phyloP scores from a whole-genome alignment of 345 rosid genomes.

The Chamaenerion angustifolium region DNA sequence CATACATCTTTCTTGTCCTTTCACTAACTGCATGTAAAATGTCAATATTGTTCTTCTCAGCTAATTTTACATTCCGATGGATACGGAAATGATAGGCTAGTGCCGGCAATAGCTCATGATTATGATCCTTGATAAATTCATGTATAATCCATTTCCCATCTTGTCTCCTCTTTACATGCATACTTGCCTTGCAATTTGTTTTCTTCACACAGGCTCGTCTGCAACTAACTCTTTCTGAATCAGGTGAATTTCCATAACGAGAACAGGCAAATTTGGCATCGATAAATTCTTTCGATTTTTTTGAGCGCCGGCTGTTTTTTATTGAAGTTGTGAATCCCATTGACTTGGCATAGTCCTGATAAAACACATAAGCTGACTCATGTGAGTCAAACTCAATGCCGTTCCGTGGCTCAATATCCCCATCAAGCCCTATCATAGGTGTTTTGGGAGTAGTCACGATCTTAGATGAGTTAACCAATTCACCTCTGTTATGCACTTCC shows the following conservation, averaged over 20 bases:
- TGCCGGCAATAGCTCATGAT: conserved; percentile 42
- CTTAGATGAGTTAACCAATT: neutral
- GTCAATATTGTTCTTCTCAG: conserved; percentile 19
- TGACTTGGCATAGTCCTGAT: conserved; percentile 43
- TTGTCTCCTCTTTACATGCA: conserved; percentile 40
- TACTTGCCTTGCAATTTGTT: conserved; percentile 47
- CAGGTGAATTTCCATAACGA: conserved; percentile 32
- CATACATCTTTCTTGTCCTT: conserved; percentile 39
- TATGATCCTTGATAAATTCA: conserved; percentile 36
- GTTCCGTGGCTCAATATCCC: conserved; percentile 22
- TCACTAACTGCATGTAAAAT: conserved; percentile 36
- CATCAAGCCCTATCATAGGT: conserved; percentile 8
- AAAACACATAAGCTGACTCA: conserved; percentile 33
- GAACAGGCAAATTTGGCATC: conserved; percentile 52
- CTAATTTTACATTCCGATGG: conserved; percentile 15
- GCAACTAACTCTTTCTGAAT: conserved; percentile 23
- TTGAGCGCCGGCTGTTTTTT: conserved; percentile 43
- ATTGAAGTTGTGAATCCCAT: conserved; percentile 41
- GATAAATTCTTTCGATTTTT: conserved; percentile 37
- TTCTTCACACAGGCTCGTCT: conserved; percentile 28
- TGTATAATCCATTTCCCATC: conserved; percentile 48
- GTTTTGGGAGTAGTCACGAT: conserved; percentile 2
- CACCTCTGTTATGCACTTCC: conserved; percentile 4
- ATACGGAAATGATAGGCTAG: conserved; percentile 17
- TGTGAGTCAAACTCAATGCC: conserved; percentile 44